Base-by-base conservation (phyloP, 257 asterid species). In the Solanum gracilifrons region DNA sequence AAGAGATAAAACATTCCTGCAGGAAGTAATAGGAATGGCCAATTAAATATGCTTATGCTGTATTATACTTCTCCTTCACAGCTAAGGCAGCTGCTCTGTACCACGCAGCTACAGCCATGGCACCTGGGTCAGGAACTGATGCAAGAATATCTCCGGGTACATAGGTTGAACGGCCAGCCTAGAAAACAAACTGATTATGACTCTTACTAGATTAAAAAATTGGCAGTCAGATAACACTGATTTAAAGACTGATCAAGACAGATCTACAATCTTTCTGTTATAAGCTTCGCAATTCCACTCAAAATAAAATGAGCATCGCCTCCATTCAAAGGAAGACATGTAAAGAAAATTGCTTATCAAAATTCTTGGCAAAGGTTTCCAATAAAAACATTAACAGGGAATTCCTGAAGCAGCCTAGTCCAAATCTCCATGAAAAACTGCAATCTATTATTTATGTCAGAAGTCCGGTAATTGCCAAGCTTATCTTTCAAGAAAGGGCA, bases 101-200 rank as follows among this genome's bases (percentile, higher is more conserved):
- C 99, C 98, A 97, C 27, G 93, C 87, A 87, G 98, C 98, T 89
- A 97, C 98, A 69, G 98, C 99, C 98, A 93, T 92, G 39, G 99
- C 99, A 60, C 99, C 99, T 41, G 99, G 99, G 86, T 97, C 99
- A 0, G 98, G 95, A 41, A 95, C 96, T 18, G 97, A 91, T 33
- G 98, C 94, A 85, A 95, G 97, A 88, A 92, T 93, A n/a, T 93
- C 97, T 18, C 92, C 92, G 9, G 98, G 93, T 48, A 96, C 92
- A 69, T 97, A 97, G 0, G 97, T 93, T 71, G 99, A 95, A 21
- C 99, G 96, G 46, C 99, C 99, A 27, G 99, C 99, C 99, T 97
- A 92, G 91, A 94, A 91, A 88, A 85, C n/a, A 6, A 58, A 58
- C 23, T 41, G 87, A 64, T 86, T 82, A 73, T 85, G 31, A 20